These are phyloP conservation scores for Helotiales sp. DNA, from an alignment of 2,329 filamentous ascomycete genomes.

Conservation along the genomic window DNA sequence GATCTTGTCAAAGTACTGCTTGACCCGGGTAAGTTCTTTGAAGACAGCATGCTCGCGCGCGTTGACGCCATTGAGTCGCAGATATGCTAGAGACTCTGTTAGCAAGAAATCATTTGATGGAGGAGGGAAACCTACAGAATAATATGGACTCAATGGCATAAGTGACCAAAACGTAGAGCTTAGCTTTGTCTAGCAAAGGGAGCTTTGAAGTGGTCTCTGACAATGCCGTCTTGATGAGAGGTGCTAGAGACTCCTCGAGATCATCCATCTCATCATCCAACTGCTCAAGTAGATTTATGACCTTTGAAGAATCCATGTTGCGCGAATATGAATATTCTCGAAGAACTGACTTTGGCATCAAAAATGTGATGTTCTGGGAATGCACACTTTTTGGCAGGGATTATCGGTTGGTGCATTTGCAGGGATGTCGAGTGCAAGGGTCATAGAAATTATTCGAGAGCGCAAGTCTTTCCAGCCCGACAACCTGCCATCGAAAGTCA, in stretches of 20 bases:
- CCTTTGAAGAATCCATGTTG: slow-evolving; percentile 42
- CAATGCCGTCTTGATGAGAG: slow-evolving; percentile 67
- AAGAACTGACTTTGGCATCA: no score
- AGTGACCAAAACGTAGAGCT: slow-evolving; percentile 83
- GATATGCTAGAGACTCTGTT: slow-evolving; percentile 54
- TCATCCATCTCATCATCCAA: slow-evolving; percentile 79
- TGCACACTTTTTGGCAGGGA: background rate
- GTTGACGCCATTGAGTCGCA: slow-evolving; percentile 77
- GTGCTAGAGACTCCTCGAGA: slow-evolving; percentile 70
- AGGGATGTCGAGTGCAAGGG: background rate
- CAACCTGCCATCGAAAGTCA: background rate
- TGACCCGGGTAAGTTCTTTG: slow-evolving; percentile 80
- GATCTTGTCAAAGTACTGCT: slow-evolving; percentile 92
- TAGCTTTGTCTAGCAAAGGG: slow-evolving; percentile 91
- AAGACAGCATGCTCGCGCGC: slow-evolving; percentile 85
- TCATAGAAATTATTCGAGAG: background rate
- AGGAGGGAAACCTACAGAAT: slow-evolving; percentile 64
- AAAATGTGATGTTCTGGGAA: background rate
- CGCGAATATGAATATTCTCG: no score
- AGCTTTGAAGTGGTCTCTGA: slow-evolving; percentile 72
- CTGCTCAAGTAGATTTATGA: slow-evolving; percentile 39
- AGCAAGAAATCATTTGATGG: slow-evolving; percentile 2
- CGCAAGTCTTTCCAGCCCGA: background rate
- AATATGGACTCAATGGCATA: slow-evolving; percentile 90
- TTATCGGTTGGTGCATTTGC: background rate